Conservation (phyloP, 345 rosid species). For the Eutrema heterophyllum region DNA sequence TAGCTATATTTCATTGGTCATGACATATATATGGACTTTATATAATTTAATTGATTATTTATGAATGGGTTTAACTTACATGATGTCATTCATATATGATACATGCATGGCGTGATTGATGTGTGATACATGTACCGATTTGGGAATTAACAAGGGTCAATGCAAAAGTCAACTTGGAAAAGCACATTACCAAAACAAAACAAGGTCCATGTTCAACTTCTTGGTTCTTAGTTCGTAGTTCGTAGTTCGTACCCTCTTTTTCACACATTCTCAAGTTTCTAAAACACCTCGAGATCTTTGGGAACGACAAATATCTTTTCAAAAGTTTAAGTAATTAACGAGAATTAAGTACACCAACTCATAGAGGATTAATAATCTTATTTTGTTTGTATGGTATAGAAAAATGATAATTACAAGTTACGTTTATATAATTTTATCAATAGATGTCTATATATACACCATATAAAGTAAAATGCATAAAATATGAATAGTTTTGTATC, state of each 20-base stretch:
- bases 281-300: constrained; percentile 6
- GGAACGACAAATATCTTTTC: neutral
- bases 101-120: neutral
- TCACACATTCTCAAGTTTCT: constrained; percentile 11
- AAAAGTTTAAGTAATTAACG: neutral
- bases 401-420: neutral
- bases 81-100: constrained; percentile 1
- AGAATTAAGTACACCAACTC: neutral
- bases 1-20: neutral
- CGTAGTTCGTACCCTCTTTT: neutral
- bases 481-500: neutral
- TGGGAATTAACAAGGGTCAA: constrained; percentile 12
- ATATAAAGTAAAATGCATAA: neutral
- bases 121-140: constrained; percentile 24
- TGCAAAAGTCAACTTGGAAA: constrained; percentile 28
- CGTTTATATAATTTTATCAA: neutral
- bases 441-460: neutral
- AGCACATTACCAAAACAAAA: constrained; percentile 20
- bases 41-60: neutral
- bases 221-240: neutral
- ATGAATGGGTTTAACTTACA: neutral
- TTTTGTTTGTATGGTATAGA: neutral
- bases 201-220: constrained; percentile 11
- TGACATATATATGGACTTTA: neutral
- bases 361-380: neutral